Conservation (phyloP, 257 asterid genomes). For the Lantana camara region DNA sequence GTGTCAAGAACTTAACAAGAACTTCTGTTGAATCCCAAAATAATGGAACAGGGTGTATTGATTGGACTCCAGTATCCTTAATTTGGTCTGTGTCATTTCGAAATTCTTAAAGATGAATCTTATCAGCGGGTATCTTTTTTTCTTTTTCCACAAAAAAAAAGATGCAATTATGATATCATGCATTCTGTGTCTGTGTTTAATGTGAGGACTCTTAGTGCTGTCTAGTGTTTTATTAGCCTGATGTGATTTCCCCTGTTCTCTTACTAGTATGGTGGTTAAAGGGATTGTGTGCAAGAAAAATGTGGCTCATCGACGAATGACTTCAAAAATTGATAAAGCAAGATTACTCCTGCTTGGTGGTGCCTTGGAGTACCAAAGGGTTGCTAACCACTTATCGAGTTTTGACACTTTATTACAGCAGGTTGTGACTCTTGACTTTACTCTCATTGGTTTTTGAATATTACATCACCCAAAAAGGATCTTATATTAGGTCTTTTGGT, state of each 20-base stretch:
- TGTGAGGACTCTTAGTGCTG: conserved; percentile 6
- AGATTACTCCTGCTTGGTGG: conserved; percentile 74
- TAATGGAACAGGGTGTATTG: conserved; percentile 14
- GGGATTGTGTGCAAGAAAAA: conserved; percentile 87
- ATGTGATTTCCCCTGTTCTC: conserved; percentile 32
- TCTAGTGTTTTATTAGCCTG: conserved; percentile 27
- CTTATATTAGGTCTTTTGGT: conserved; percentile 22
- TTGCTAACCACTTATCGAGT: conserved; percentile 78
- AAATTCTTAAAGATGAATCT: not conserved
- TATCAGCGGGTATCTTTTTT: not conserved
- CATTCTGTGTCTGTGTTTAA: conserved; percentile 21
- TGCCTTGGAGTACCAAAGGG: conserved; percentile 83
- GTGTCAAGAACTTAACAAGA: conserved; percentile 13
- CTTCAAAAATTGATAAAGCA: conserved; percentile 64
- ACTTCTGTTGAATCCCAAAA: conserved; percentile 17
- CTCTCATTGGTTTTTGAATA: conserved; percentile 17
- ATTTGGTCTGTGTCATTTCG: not conserved
- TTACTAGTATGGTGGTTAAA: conserved; percentile 58
- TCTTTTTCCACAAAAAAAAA: no score
- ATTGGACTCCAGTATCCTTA: conserved; percentile 9
- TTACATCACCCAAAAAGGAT: conserved; percentile 12
- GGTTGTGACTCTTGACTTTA: conserved; percentile 46
- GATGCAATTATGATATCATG: conserved; percentile 19
- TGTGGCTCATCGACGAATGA: conserved; percentile 80
- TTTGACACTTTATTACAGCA: conserved; percentile 81